These are phyloP conservation scores for Macaranga tanarius DNA, from an alignment of 441 rosid genomes.

Conservation along the genomic window DNA sequence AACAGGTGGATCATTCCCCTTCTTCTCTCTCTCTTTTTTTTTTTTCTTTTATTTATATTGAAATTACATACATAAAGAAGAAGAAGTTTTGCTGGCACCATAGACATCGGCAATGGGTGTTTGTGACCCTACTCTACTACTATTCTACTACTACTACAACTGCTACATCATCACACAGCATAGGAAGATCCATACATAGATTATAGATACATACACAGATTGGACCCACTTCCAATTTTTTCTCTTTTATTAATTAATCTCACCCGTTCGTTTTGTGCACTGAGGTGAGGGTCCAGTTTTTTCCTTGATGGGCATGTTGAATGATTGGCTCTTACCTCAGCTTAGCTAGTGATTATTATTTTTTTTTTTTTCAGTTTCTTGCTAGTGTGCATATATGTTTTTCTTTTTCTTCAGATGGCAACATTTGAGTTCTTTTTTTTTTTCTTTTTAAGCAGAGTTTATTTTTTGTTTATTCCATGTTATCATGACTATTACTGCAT, in stretches of 20 bases:
- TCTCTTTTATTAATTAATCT: conserved; percentile 22
- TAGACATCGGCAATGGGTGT: conserved; percentile 44
- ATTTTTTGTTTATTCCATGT: too few relatives aligned
- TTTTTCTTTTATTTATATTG: neutral
- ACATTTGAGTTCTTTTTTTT: too few relatives aligned
- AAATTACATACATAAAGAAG: neutral
- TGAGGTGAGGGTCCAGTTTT: conserved; percentile 19
- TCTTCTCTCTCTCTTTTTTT: conserved; percentile 3
- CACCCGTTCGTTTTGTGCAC: conserved; percentile 30
- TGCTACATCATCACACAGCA: too few relatives aligned
- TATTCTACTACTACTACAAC: too few relatives aligned
- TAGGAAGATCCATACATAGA: neutral
- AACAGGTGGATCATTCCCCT: conserved; percentile 76
- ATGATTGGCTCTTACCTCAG: conserved; percentile 40
- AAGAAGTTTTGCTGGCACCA: conserved; percentile 28
- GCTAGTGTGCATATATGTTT: neutral
- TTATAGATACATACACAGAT: neutral
- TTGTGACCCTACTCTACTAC: conserved; percentile 32
- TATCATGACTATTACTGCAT: too few relatives aligned
- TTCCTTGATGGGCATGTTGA: conserved; percentile 36
- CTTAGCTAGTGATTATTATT: neutral
- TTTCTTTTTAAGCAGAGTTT: too few relatives aligned
- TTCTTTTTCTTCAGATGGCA: too few relatives aligned
- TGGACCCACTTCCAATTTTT: conserved; percentile 14
- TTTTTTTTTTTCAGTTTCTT: neutral